These are phyloP conservation scores for Colletotrichum musae DNA, from an alignment of 2,329 filamentous ascomycete species.

Conservation along the genomic window DNA sequence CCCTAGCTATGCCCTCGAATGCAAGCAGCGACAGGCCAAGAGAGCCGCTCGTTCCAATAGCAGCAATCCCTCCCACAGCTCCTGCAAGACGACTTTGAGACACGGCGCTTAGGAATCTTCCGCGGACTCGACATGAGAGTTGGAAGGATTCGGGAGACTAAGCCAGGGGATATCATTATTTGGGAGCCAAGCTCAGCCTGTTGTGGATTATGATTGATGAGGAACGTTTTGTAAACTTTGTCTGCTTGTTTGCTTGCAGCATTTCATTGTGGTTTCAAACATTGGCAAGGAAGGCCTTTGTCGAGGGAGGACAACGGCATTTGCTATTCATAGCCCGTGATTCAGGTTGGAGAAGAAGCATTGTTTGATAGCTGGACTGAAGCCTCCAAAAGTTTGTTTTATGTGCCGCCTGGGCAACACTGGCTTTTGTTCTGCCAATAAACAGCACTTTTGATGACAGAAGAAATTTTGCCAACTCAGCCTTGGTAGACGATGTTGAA, in stretches of 20 bases:
- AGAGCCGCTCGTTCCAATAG: constrained; percentile 16
- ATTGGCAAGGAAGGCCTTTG: background rate
- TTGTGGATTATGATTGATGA: background rate
- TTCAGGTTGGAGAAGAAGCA: background rate
- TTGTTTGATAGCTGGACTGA: constrained; percentile 1
- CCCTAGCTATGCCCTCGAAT: constrained; percentile 62
- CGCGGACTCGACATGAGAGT: too few species aligned
- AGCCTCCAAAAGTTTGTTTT: background rate
- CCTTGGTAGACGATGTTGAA: too few species aligned
- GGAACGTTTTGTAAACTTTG: constrained; percentile 8
- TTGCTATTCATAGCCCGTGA: background rate
- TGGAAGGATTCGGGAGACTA: background rate
- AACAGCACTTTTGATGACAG: background rate
- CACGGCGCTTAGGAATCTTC: background rate
- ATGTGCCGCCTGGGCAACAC: background rate
- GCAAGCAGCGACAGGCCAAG: constrained; percentile 52
- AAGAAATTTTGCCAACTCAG: too few species aligned
- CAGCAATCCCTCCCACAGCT: background rate
- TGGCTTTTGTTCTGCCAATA: background rate
- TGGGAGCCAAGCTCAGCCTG: background rate
- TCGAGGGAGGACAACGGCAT: background rate
- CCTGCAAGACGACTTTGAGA: background rate
- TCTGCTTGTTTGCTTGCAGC: background rate
- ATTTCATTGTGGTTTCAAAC: constrained; percentile 13
- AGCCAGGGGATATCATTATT: background rate